These are phyloP conservation scores for Xerocomus minutiporus DNA, from an alignment of 1,284 basidiomycete genomes.

Conservation along the genomic window DNA sequence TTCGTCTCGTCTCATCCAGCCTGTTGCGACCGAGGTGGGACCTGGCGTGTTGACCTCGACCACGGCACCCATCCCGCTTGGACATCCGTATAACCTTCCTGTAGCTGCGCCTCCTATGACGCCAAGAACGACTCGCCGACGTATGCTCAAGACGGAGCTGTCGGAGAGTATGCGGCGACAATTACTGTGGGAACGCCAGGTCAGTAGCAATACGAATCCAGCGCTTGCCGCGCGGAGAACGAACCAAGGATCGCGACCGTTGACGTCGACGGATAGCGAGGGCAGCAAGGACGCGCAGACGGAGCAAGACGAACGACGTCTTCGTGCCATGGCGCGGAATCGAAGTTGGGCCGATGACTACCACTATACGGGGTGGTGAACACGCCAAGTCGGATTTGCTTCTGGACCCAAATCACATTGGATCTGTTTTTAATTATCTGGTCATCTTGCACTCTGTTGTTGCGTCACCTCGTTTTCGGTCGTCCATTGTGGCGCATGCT, in stretches of 20 bases:
- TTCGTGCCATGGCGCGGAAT: slow-evolving; percentile 51
- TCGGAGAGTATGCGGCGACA: slow-evolving; percentile 81
- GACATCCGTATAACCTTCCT: slow-evolving; percentile 72
- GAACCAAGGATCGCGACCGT: slow-evolving; percentile 37
- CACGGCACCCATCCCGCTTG: slow-evolving; percentile 54
- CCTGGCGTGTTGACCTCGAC: slow-evolving; percentile 14
- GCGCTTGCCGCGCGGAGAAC: slow-evolving; percentile 36
- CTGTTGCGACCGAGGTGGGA: slow-evolving; percentile 12
- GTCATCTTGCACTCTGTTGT: slow-evolving; percentile 19
- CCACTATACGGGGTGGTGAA: slow-evolving; percentile 61
- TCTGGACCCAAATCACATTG: slow-evolving; percentile 12
- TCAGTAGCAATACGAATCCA: slow-evolving; percentile 50
- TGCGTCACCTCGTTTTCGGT: slow-evolving; percentile 15
- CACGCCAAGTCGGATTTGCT: background rate
- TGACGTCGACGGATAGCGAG: slow-evolving; percentile 35
- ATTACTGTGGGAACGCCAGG: slow-evolving; percentile 80
- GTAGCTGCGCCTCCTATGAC: slow-evolving; percentile 68
- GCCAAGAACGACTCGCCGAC: slow-evolving; percentile 77
- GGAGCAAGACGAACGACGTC: slow-evolving; percentile 35
- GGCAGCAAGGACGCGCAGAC: slow-evolving; percentile 14
- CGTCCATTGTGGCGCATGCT: slow-evolving; percentile 22
- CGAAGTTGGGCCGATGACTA: slow-evolving; percentile 68
- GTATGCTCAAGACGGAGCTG: slow-evolving; percentile 82
- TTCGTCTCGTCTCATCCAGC: slow-evolving; percentile 17
- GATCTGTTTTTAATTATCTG: slow-evolving; percentile 26